A percentile compares a stretch with the other conserved stretches of the same genome.
Conservation (phyloP, 306 rosid genomes). For the Benincasa hispida region DNA sequence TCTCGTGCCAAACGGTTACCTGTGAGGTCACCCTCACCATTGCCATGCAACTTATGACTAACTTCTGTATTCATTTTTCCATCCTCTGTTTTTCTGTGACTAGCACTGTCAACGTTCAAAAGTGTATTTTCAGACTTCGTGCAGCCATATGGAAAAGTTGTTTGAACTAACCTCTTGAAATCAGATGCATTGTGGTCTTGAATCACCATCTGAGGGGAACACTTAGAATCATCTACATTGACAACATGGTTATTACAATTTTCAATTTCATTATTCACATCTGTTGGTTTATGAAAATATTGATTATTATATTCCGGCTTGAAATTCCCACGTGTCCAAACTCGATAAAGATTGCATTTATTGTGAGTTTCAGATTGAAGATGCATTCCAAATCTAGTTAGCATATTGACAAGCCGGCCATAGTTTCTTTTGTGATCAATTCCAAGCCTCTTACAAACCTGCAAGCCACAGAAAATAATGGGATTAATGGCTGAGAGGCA, state of each 20-base stretch:
- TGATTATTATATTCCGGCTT: conserved; percentile 31
- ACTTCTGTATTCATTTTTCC: conserved; percentile 19
- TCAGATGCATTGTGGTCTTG: too few species aligned
- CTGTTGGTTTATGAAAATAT: conserved; percentile 18
- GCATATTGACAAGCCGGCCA: conserved; percentile 43
- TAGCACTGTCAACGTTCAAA: conserved; percentile 18
- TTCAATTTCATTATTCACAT: conserved; percentile 21
- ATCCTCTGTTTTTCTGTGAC: conserved; percentile 16
- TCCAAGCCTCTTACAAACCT: conserved; percentile 71
- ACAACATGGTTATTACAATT: conserved; percentile 14
- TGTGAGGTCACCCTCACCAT: conserved; percentile 18
- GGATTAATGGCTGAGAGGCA: background rate
- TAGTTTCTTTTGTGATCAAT: conserved; percentile 61
- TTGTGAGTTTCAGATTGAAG: conserved; percentile 54
- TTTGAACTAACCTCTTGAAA: conserved; percentile 18
- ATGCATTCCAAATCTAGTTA: conserved; percentile 62
- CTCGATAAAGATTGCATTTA: conserved; percentile 45
- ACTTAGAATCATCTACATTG: conserved; percentile 9
- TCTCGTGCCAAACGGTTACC: conserved; percentile 17
- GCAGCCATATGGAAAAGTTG: conserved; percentile 15
- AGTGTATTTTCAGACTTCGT: conserved; percentile 11
- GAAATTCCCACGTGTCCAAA: conserved; percentile 61
- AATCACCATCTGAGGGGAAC: too few species aligned
- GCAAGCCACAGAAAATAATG: conserved; percentile 16
- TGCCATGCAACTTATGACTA: conserved; percentile 22